Evolutionary conservation across 495 filamentous ascomycete genomes (phyloP).

Genomic region (Penicillium turbatum): DNA sequence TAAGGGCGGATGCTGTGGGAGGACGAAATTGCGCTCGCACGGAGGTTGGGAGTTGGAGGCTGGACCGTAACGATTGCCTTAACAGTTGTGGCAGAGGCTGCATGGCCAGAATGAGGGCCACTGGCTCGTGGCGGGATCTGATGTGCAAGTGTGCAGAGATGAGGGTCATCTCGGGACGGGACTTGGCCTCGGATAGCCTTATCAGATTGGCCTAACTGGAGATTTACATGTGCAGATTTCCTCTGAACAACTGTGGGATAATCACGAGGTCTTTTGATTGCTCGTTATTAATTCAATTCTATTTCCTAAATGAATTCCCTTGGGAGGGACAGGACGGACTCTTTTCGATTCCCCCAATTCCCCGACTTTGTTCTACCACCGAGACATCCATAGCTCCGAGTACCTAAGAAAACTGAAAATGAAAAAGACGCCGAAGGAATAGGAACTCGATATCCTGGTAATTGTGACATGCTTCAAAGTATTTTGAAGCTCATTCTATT

Average conservation of each 20-base stretch:
- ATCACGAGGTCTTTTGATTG: neutral
- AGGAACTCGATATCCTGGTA: neutral
- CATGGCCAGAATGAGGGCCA: constrained; percentile 34
- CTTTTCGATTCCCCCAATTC: neutral
- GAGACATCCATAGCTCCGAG: neutral
- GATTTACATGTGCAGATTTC: neutral
- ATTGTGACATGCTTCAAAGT: too few relatives aligned
- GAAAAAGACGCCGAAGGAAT: neutral
- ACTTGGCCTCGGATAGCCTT: constrained; percentile 13
- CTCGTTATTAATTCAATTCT: too few relatives aligned
- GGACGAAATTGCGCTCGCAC: constrained; percentile 18
- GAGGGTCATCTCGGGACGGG: constrained; percentile 12
- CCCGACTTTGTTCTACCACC: neutral
- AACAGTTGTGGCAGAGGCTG: constrained; percentile 43
- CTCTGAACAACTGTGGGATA: neutral
- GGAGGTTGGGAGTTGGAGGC: constrained; percentile 22
- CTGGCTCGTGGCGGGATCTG: constrained; percentile 13
- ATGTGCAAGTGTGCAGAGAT: constrained; percentile 9
- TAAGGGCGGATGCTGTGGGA: constrained; percentile 24
- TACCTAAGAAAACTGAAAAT: neutral
- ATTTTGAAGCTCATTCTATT: too few relatives aligned
- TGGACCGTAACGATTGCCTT: constrained; percentile 36
- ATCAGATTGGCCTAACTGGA: constrained; percentile 10
- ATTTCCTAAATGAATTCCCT: too few relatives aligned
- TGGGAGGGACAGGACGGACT: too few relatives aligned